Base-by-base conservation (phyloP, 2,329 filamentous ascomycete genomes). In the Microdochium trichocladiopsis region DNA sequence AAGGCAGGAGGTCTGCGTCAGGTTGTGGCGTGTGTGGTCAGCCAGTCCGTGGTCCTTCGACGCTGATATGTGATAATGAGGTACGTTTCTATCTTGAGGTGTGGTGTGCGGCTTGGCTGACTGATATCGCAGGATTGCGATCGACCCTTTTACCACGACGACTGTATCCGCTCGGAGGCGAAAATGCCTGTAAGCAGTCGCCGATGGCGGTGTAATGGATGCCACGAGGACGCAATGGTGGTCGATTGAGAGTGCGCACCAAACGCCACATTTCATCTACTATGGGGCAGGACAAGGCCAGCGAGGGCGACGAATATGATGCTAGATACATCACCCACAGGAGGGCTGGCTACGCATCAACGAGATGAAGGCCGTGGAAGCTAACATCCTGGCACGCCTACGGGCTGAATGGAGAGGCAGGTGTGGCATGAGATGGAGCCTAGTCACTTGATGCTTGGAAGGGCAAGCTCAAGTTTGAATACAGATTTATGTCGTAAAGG, bases 21-120 rank as follows among this genome's bases (percentile, higher is more conserved):
- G 76, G 77, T 47, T 80, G 77, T 56, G 65, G 64, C 2, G 59
- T 75, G 14, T 82, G 79, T 55, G 72, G 72, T 11, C 68, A 75
- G 47, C 70, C 72, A 4, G 76, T 79, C 22, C 65, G 74, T 22
- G 75, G 76, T 2, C 72, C 76, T 3, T 69, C 66, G 11, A 66
- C 76, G 57, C 62, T 81, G 25, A 61, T 79, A 24, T 82, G 79
- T 60, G 66, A 70, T 4, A 78, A 79, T 56, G 69, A 72, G 66
- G 77, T 80, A 61, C 65, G 70, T 65, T 21, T 50, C 23, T 5
- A 25, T 12, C 18, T 43, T 16, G 31, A 4, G 33, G 9, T 37
- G 4, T 24, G 31, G 10, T n/a, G 25, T 24, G n/a, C 21, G 50
- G 56, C 53, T 47, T 56, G 51, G 22, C 41, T 49, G 50, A 43